These are phyloP conservation scores for Neurospora sp. DNA, from an alignment of 495 filamentous ascomycete species.

Conservation along the genomic window DNA sequence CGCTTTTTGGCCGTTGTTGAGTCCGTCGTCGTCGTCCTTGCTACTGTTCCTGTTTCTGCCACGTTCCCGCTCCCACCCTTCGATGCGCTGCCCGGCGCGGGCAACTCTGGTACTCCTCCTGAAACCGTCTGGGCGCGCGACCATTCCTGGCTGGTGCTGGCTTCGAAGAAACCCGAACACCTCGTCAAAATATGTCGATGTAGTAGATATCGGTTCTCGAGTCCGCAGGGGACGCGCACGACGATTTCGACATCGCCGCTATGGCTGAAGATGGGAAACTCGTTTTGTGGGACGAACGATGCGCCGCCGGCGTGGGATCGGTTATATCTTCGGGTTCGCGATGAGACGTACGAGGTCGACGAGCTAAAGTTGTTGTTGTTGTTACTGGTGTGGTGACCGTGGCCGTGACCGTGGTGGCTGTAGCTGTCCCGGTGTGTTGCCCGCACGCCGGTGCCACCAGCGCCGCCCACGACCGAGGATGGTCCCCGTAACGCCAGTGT, in stretches of 20 bases:
- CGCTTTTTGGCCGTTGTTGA: slow-evolving; percentile 32
- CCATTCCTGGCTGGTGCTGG: slow-evolving; percentile 81
- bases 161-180: slow-evolving; percentile 89
- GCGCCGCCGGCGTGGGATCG: slow-evolving; percentile 73
- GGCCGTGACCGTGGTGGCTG: slow-evolving; percentile 13
- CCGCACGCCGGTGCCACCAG: slow-evolving; percentile 15
- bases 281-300: slow-evolving; percentile 65
- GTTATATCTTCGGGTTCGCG: slow-evolving; percentile 55
- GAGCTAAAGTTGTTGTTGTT: neutral
- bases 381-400: slow-evolving; percentile 26
- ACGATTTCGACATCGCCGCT: slow-evolving; percentile 87
- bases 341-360: slow-evolving; percentile 51
- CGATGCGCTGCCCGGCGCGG: slow-evolving; percentile 30
- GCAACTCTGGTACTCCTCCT: slow-evolving; percentile 15
- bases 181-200: slow-evolving; percentile 76
- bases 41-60: slow-evolving; percentile 14
- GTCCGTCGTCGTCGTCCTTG: slow-evolving; percentile 11
- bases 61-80: slow-evolving; percentile 41
- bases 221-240: slow-evolving; percentile 52
- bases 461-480: slow-evolving; percentile 42
- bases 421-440: slow-evolving; percentile 19
- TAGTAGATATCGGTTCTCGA: slow-evolving; percentile 74
- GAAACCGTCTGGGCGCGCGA: slow-evolving; percentile 38
- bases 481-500: slow-evolving; percentile 44
- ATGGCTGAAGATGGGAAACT: slow-evolving; percentile 84